Conservation (phyloP, 441 rosid genomes). For the Euphorbia schlechtendalii region DNA sequence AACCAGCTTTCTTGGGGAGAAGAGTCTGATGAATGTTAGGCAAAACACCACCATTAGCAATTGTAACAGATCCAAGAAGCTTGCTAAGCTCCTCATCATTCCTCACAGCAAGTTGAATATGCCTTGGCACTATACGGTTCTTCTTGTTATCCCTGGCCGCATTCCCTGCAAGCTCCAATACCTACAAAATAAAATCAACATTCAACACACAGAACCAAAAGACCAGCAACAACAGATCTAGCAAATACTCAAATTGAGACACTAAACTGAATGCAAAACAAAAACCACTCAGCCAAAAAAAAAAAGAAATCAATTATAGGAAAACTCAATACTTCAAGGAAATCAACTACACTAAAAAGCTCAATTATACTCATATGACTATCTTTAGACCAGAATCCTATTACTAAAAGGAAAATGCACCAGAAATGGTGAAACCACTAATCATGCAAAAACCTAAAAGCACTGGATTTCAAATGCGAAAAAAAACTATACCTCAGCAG, state of each 20-base stretch:
- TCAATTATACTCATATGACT: too few relatives aligned
- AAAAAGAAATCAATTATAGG: too few relatives aligned
- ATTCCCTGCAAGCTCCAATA: slow-evolving; percentile 70
- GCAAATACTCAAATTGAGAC: neutral
- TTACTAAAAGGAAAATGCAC: too few relatives aligned
- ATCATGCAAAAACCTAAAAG: neutral
- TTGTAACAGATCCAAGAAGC: slow-evolving; percentile 64
- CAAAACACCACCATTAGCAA: slow-evolving; percentile 77
- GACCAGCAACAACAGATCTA: neutral
- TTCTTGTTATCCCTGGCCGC: slow-evolving; percentile 82
- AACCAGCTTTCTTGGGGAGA: slow-evolving; percentile 50
- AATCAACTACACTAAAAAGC: too few relatives aligned
- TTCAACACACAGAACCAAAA: neutral
- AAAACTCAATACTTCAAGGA: too few relatives aligned
- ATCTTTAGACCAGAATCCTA: too few relatives aligned
- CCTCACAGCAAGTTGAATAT: slow-evolving; percentile 75
- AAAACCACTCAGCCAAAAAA: too few relatives aligned
- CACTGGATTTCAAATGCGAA: neutral
- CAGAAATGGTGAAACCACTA: too few relatives aligned
- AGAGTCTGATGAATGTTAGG: slow-evolving; percentile 70
- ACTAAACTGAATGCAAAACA: neutral
- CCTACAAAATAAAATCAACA: slow-evolving; percentile 26
- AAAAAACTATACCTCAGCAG: slow-evolving; percentile 49
- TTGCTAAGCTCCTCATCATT: slow-evolving; percentile 73
- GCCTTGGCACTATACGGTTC: slow-evolving; percentile 68